These are phyloP conservation scores for Pseudogymnoascus sp. DNA, from an alignment of 2,329 filamentous ascomycete genomes.

Conservation along the genomic window DNA sequence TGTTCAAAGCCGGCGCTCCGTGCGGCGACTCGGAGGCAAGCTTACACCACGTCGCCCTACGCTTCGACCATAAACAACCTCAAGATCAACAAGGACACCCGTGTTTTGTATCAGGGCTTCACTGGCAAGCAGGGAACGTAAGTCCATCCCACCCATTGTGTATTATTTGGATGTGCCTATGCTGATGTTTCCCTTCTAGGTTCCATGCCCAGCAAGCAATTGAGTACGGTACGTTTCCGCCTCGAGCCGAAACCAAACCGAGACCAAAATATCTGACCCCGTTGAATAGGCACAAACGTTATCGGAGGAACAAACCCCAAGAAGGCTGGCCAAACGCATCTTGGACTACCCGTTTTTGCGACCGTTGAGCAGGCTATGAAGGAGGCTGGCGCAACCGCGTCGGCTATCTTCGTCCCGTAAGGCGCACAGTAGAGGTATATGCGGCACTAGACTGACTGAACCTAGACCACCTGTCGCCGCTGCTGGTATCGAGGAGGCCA, in stretches of 20 bases:
- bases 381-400: slow-evolving; percentile 83
- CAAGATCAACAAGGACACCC: slow-evolving; percentile 86
- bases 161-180: slow-evolving; percentile 8
- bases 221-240: slow-evolving; percentile 75
- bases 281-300: slow-evolving; percentile 74
- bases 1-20: slow-evolving; percentile 61
- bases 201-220: slow-evolving; percentile 98
- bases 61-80: slow-evolving; percentile 73
- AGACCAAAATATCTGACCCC: not conserved
- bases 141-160: slow-evolving; percentile 33
- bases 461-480: slow-evolving; percentile 80
- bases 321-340: slow-evolving; percentile 87
- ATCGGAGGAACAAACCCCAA: slow-evolving; percentile 98
- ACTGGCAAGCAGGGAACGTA: slow-evolving; percentile 95
- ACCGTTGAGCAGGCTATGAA: slow-evolving; percentile 83
- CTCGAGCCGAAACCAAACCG: not conserved
- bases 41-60: slow-evolving; percentile 67
- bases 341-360: slow-evolving; percentile 87
- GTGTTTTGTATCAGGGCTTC: slow-evolving; percentile 95
- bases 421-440: slow-evolving; percentile 11
- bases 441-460: slow-evolving; percentile 9
- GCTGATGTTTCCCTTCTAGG: slow-evolving; percentile 44
- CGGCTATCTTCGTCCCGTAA: slow-evolving; percentile 93
- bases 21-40: slow-evolving; percentile 61
- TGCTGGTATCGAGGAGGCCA: slow-evolving; percentile 92